phyloP scores from a whole-genome alignment of 1,284 basidiomycete genomes.

The Ceratobasidium sp. region DNA sequence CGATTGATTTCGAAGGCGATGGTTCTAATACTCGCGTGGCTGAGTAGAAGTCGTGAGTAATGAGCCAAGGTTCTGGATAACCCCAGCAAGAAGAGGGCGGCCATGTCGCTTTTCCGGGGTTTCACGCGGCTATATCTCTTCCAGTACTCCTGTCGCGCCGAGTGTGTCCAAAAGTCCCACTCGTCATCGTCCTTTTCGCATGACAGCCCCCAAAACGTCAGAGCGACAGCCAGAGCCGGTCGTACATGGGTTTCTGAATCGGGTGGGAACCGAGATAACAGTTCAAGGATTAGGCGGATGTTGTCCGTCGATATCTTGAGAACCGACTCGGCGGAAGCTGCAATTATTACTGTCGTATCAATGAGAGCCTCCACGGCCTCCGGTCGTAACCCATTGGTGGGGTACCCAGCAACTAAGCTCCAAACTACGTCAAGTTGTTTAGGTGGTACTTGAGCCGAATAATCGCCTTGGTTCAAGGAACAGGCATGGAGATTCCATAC shows the following conservation, averaged over 20 bases:
- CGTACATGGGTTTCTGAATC: neutral
- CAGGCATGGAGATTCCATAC: no score
- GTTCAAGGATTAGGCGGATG: neutral
- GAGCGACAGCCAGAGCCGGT: neutral
- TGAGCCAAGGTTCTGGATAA: slow-evolving; percentile 6
- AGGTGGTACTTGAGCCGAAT: neutral
- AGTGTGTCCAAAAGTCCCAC: slow-evolving; percentile 10
- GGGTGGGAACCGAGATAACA: neutral
- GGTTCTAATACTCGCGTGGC: slow-evolving; percentile 8
- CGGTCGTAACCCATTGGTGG: neutral
- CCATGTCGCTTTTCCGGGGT: neutral
- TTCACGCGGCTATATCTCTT: neutral
- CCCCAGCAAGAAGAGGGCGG: slow-evolving; percentile 1
- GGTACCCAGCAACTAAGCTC: neutral
- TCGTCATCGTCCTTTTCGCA: no score
- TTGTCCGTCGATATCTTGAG: neutral
- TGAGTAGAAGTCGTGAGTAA: neutral
- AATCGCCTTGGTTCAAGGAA: no score
- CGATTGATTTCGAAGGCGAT: slow-evolving; percentile 8
- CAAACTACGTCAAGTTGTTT: neutral
- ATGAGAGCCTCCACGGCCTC: slow-evolving; percentile 3
- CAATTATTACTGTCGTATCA: neutral
- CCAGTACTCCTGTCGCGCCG: neutral
- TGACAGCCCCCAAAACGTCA: slow-evolving; percentile 21
- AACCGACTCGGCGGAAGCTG: neutral